phyloP scores from a whole-genome alignment of 768 basidiomycete genomes.

The Hysterangium stoloniferum region DNA sequence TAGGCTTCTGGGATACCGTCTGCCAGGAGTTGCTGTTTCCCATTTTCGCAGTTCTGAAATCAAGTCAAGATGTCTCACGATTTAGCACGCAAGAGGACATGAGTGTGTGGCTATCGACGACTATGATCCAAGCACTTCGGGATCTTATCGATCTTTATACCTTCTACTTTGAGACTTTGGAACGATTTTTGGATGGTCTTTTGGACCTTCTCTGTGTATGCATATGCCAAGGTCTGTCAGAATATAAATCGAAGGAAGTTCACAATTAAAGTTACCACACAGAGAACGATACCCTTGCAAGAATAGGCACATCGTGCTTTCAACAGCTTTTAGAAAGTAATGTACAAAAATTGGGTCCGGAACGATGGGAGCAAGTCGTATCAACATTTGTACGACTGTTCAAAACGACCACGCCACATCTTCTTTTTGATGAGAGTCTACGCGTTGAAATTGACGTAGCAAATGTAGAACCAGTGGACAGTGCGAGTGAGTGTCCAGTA shows the following conservation, averaged over 20 bases:
- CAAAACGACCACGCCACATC: constrained; percentile 94
- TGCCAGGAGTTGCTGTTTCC: constrained; percentile 96
- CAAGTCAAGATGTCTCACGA: constrained; percentile 83
- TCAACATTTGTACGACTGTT: constrained; percentile 94
- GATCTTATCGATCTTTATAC: constrained; percentile 95
- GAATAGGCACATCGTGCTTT: constrained; percentile 95
- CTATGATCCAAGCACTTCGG: constrained; percentile 96
- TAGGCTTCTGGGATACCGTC: constrained; percentile 97
- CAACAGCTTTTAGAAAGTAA: constrained; percentile 95
- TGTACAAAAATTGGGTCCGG: constrained; percentile 72
- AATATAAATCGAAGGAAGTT: neutral
- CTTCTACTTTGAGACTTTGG: constrained; percentile 86
- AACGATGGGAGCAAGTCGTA: constrained; percentile 87
- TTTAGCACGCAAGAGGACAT: constrained; percentile 97
- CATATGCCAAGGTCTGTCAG: constrained; percentile 86
- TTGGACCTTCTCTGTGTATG: constrained; percentile 91
- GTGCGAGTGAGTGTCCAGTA: constrained; percentile 7
- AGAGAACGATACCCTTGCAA: constrained; percentile 98
- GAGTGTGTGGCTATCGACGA: constrained; percentile 99
- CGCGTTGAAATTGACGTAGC: constrained; percentile 73
- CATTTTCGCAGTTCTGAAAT: constrained; percentile 93
- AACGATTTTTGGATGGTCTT: constrained; percentile 87
- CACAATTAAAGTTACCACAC: constrained; percentile 7
- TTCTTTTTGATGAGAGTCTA: constrained; percentile 88
- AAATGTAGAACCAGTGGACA: constrained; percentile 46